Base-by-base conservation (phyloP, 2,329 filamentous ascomycete genomes). In the Lachnellula cervina region DNA sequence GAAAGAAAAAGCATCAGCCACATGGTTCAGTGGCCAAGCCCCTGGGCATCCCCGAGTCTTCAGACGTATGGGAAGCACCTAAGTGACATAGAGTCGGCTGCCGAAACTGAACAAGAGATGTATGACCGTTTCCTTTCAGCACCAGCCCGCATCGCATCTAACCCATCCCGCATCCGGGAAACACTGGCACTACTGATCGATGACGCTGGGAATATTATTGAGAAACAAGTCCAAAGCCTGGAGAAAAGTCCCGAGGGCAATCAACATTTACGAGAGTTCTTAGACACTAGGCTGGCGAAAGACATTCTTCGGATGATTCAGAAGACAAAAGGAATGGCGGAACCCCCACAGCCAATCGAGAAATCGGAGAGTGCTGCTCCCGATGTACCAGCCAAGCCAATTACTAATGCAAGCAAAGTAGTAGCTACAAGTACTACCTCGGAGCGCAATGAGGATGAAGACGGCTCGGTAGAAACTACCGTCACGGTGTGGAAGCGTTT, bases 41-140 rank as follows among this genome's bases (percentile, higher is more conserved):
- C 38, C n/a, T 51, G 19, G 17, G 46, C 32, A 16, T 21, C n/a
- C 6, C 45, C 45, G 17, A 19, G 32, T 11, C 5, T 50, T 19
- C 28, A 32, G 9, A 32, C 28, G 9, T 32, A 32, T 32, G 28
- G 9, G 28, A 32, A 32, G 3, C 28, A 32, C 28, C 28, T 32
- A 32, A 8, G 28, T 32, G 28, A 32, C 11, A 32, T 32, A 32
- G 28, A 32, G 28, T 9, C 28, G 9, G 28, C 42, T 21, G 21
- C 58, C 5, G 51, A 62, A 35, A 68, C 64, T 6, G 67, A 69
- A 19, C 63, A 64, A 51, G 66, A 69, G 13, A 65, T 66, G 62
- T 69, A 69, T 54, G 62, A 68, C 7, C 51, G 49, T 2, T 68
- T 68, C 43, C 48, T 66, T 14, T 44, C 14, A 43, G 52, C 1